Evolutionary conservation across 441 rosid species (phyloP), one percentile per base, ranked within the genome.

Genomic region (Gossypium laxum): DNA sequence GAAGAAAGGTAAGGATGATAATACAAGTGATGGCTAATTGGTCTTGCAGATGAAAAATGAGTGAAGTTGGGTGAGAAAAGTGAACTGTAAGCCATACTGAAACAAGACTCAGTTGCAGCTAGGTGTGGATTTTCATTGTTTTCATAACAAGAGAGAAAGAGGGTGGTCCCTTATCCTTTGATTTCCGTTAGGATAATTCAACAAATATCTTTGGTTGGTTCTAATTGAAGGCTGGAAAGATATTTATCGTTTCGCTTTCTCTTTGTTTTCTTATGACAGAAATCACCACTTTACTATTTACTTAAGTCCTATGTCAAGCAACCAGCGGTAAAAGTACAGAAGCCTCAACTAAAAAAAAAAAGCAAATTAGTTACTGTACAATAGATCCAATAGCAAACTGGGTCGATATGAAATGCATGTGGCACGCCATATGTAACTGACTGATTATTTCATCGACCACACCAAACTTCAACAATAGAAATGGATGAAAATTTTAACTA

Each of bases 1-100:
- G 69, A 57, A 14, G 60, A 81, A 52, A 41, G 55, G 38, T 54
- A 47, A 61, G 80, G 72, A 45, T 41, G 45, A 58, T 32, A 38
- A 38, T 74, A 45, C 22, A 14, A 56, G 10, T 32, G 58, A 70
- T 45, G 38, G 57, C 24, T 74, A 8, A 55, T 56, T 34, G 71
- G 51, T 66, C 34, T 69, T 50, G 75, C 17, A 26, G 63, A 72
- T 71, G 78, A 64, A 64, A 52, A 61, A 21, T 77, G 30, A 17
- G 70, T 60, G 73, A 81, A 67, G 74, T 74, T 82, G 18, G 76
- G 66, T 14, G 90, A 78, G 61, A 76, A 74, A 55, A 79, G 67
- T 18, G 80, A 70, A 41, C 69, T 63, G 74, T 72, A 60, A 73
- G 88, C 86, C 92, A 84, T 84, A 51, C 15, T 61, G 69, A 41